Conservation (phyloP, 2,329 filamentous ascomycete species). For the Chaetomium sp. region DNA sequence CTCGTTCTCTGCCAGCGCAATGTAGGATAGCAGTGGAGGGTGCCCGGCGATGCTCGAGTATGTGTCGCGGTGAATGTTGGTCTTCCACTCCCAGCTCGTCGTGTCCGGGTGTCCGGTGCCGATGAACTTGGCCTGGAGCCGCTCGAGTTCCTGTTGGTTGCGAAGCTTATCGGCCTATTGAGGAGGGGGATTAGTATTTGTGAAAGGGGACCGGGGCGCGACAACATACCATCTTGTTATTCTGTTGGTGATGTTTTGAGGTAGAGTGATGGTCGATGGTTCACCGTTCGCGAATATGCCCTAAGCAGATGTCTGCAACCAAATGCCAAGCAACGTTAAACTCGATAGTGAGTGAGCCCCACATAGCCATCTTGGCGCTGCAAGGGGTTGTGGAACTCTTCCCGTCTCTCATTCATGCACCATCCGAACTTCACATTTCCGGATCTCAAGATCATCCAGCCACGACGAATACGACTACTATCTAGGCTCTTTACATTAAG, state of each 20-base stretch:
- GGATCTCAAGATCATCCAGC: not conserved
- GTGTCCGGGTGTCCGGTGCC: constrained; percentile 97
- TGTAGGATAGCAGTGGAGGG: constrained; percentile 82
- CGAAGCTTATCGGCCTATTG: constrained; percentile 91
- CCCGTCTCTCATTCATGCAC: not conserved
- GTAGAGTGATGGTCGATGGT: too few species aligned
- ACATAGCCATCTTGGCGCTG: constrained; percentile 17
- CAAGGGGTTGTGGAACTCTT: not conserved
- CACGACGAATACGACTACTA: not conserved
- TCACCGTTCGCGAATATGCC: not conserved
- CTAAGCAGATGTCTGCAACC: not conserved
- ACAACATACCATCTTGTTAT: constrained; percentile 29
- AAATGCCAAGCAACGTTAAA: constrained; percentile 13
- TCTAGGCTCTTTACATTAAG: not conserved
- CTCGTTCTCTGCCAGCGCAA: constrained; percentile 87
- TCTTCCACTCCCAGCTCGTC: constrained; percentile 95
- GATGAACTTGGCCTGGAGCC: constrained; percentile 92
- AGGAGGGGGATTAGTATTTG: not conserved
- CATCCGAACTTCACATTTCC: not conserved
- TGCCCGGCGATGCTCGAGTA: constrained; percentile 89
- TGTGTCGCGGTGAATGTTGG: constrained; percentile 92
- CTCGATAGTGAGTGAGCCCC: not conserved
- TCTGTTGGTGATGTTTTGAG: not conserved
- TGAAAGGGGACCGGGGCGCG: not conserved
- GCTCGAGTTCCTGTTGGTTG: constrained; percentile 95